These are phyloP conservation scores for Poronia punctata DNA, from an alignment of 495 filamentous ascomycete genomes.

Conservation along the genomic window DNA sequence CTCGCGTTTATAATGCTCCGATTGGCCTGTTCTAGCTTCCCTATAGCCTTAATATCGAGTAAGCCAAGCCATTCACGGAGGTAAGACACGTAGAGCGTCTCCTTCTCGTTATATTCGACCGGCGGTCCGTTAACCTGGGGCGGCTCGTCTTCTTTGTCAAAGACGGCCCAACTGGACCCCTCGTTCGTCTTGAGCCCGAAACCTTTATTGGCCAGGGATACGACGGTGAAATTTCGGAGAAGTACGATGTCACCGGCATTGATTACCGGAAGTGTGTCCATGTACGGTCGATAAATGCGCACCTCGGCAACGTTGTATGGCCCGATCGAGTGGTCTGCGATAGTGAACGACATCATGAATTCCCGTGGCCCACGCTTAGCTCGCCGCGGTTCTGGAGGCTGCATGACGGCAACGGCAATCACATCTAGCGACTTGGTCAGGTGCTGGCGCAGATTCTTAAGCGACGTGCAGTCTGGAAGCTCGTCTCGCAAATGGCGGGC, in stretches of 20 bases:
- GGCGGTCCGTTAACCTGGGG: conserved; percentile 41
- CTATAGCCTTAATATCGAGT: conserved; percentile 28
- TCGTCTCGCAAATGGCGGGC: conserved; percentile 49
- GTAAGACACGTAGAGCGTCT: conserved; percentile 25
- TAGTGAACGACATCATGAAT: conserved; percentile 58
- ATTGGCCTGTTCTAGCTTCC: conserved; percentile 35
- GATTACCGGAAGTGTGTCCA: conserved; percentile 60
- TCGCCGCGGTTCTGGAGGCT: conserved; percentile 46
- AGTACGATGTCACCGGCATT: conserved; percentile 68
- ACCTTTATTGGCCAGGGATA: conserved; percentile 41
- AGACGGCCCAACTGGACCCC: conserved; percentile 59
- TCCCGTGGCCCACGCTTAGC: conserved; percentile 62
- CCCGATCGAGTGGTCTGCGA: conserved; percentile 58
- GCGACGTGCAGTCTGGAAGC: conserved; percentile 59
- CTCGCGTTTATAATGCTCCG: conserved; percentile 29
- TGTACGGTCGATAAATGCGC: conserved; percentile 68
- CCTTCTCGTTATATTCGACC: conserved; percentile 34
- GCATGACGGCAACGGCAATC: conserved; percentile 58
- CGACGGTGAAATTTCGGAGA: conserved; percentile 66
- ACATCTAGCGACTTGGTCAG: conserved; percentile 51
- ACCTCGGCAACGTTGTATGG: conserved; percentile 47
- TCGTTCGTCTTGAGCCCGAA: conserved; percentile 39
- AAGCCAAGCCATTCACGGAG: conserved; percentile 35
- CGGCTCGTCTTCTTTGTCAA: conserved; percentile 26
- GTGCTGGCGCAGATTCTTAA: conserved; percentile 56